Conservation (phyloP, 139 green algal species). For the Coelastrella sp. region DNA sequence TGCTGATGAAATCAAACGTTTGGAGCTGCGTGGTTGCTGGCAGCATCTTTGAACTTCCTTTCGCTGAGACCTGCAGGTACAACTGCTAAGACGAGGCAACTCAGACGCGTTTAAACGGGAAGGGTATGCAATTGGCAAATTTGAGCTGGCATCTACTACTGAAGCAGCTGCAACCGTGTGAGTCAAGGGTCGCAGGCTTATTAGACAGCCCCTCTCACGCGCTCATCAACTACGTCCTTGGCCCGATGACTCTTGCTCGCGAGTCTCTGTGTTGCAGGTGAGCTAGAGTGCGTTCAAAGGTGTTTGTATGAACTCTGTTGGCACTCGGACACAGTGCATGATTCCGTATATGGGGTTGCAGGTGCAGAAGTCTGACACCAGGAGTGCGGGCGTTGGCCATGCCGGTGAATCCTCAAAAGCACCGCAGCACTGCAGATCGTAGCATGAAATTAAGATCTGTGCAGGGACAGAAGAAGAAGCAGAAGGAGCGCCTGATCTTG, state of each 20-base stretch:
- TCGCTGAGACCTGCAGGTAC: not conserved
- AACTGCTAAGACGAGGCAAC: not conserved
- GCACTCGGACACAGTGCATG: not conserved
- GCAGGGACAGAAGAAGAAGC: not conserved
- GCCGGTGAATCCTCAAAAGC: not conserved
- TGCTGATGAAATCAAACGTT: no score
- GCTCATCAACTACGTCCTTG: no score
- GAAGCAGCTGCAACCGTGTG: no score
- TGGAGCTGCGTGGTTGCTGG: no score
- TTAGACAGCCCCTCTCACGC: no score
- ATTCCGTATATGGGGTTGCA: not conserved
- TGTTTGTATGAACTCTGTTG: no score
- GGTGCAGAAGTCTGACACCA: not conserved
- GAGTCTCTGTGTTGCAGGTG: no score
- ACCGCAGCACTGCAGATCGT: not conserved
- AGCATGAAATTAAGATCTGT: not conserved
- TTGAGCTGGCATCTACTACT: no score
- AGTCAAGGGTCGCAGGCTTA: no score
- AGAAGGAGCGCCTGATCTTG: not conserved
- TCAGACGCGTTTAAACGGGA: not conserved
- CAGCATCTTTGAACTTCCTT: not conserved
- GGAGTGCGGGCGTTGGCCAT: not conserved
- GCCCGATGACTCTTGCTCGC: no score
- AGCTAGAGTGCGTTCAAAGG: no score
- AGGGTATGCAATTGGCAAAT: no score